Conservation (phyloP, 306 rosid genomes). For the Begonia fuchsioides region DNA sequence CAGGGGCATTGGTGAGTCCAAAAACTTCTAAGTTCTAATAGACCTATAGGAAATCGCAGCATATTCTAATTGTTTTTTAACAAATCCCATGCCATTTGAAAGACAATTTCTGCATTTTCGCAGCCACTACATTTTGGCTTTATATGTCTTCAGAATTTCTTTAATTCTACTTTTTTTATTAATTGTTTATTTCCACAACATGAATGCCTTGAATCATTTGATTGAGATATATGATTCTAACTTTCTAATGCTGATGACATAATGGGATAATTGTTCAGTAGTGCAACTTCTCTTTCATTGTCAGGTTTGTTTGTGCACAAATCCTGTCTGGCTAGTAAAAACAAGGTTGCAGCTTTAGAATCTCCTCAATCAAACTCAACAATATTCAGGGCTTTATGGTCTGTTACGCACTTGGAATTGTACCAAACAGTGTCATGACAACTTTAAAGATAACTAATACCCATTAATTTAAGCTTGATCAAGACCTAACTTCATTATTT, state of each 20-base stretch:
- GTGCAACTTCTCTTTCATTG: conserved; percentile 10
- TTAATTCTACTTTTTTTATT: conserved; percentile 4
- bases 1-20: conserved; percentile 78
- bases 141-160: not conserved
- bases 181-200: no score
- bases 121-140: not conserved
- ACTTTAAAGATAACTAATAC: conserved; percentile 9
- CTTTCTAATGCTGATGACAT: no score
- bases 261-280: no score
- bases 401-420: conserved; percentile 32
- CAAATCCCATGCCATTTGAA: not conserved
- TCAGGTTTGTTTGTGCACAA: conserved; percentile 84
- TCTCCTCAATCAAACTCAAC: conserved; percentile 79
- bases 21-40: not conserved
- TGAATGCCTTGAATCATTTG: no score
- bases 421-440: conserved; percentile 13
- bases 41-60: no score
- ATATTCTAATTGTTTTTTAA: not conserved
- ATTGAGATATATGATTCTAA: no score
- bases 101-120: not conserved
- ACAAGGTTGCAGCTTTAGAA: conserved; percentile 97
- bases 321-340: conserved; percentile 91
- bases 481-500: not conserved
- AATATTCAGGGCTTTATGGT: conserved; percentile 84
- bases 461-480: conserved; percentile 4